Conservation (phyloP, 495 filamentous ascomycete species). For the Neurospora sublineolata region DNA sequence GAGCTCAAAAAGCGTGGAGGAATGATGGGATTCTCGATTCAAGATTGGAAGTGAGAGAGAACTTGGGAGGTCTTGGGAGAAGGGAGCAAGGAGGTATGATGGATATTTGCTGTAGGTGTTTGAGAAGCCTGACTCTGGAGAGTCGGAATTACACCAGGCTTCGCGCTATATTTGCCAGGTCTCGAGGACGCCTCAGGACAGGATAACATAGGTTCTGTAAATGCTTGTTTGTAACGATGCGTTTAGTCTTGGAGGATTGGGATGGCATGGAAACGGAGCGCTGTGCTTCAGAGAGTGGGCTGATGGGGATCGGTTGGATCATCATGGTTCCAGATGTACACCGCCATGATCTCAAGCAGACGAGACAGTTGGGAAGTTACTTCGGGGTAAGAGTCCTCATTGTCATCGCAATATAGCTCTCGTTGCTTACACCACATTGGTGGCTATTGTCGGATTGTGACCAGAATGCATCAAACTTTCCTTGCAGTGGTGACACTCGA, state of each 20-base stretch:
- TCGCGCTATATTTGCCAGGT: background rate
- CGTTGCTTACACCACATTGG: background rate
- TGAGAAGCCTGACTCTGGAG: background rate
- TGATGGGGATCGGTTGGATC: background rate
- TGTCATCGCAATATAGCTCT: background rate
- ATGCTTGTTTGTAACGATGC: background rate
- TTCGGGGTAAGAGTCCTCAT: background rate
- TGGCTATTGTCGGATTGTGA: background rate
- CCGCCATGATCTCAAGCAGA: background rate
- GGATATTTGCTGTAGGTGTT: no score
- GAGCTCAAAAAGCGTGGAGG: background rate
- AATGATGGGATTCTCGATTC: background rate
- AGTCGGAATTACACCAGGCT: background rate
- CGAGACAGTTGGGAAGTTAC: background rate
- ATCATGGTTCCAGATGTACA: background rate
- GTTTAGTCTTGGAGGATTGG: background rate
- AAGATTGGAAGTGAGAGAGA: background rate
- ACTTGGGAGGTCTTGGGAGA: background rate
- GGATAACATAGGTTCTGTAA: background rate
- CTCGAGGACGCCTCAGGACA: background rate
- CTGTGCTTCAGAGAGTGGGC: background rate
- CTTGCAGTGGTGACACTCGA: background rate
- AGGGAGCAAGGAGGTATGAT: background rate
- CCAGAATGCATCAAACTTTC: background rate
- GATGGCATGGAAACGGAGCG: background rate